A percentile compares a stretch with the other conserved stretches of the same genome.
Conservation (phyloP, 371 early-diverging fungal genomes). For the Mortierella sp. region DNA sequence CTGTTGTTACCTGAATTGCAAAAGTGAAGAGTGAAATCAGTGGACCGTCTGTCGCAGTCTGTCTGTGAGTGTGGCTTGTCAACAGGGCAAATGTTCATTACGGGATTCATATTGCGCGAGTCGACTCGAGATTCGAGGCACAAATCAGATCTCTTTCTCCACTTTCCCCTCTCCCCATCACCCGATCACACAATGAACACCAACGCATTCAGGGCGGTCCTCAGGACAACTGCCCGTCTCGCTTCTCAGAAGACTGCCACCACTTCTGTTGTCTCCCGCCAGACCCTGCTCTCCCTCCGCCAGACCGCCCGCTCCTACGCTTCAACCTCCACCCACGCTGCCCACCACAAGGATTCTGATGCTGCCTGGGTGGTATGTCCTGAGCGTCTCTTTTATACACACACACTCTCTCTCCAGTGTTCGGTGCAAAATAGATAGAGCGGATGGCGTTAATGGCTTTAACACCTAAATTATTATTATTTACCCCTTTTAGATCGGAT, state of each 20-base stretch:
- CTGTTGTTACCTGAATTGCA: too few relatives aligned
- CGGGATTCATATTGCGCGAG: too few relatives aligned
- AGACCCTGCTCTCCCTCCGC: slow-evolving; percentile 38
- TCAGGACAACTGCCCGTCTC: slow-evolving; percentile 36
- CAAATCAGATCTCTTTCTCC: neutral
- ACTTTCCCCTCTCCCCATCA: slow-evolving; percentile 2
- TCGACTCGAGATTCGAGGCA: too few relatives aligned
- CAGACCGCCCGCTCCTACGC: slow-evolving; percentile 49
- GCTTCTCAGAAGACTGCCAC: slow-evolving; percentile 4
- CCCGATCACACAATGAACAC: slow-evolving; percentile 30
- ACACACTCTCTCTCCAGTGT: too few relatives aligned
- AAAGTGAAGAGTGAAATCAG: too few relatives aligned
- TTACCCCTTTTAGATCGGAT: slow-evolving; percentile 57
- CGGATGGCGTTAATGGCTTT: too few relatives aligned
- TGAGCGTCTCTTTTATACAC: neutral
- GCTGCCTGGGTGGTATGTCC: slow-evolving; percentile 60
- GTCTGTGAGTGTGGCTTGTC: neutral
- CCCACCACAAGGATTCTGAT: slow-evolving; percentile 50
- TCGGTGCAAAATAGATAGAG: too few relatives aligned
- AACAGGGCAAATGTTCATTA: neutral
- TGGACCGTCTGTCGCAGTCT: neutral
- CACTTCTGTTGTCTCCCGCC: slow-evolving; percentile 19
- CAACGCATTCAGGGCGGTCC: slow-evolving; percentile 39
- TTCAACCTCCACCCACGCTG: slow-evolving; percentile 13
- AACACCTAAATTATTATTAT: too few relatives aligned